Percentiles rank a stretch among this genome's conserved stretches.
These are phyloP conservation scores for Beta vulgaris DNA, from an alignment of 148 eudicot species.

Conservation along the genomic window DNA sequence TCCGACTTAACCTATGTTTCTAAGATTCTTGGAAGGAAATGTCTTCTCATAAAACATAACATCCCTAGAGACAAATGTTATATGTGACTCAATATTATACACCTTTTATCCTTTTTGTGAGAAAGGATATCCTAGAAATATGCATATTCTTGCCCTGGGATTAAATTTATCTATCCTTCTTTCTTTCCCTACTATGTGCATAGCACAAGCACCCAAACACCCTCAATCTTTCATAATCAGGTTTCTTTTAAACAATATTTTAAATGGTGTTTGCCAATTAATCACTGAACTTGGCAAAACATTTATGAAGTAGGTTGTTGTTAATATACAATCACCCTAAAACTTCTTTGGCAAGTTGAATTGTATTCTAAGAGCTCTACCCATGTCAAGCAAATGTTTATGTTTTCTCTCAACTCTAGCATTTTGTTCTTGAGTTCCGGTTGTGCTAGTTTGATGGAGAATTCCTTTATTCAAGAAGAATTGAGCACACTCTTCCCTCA, in stretches of 20 bases:
- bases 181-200: neutral
- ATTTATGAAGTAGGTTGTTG: neutral
- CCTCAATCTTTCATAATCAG: neutral
- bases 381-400: neutral
- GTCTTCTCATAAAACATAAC: neutral
- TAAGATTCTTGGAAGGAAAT: neutral
- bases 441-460: neutral
- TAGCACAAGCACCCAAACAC: neutral
- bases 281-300: neutral
- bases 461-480: neutral
- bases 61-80: neutral
- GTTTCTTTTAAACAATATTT: neutral
- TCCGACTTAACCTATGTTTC: rapidly evolving
- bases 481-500: neutral
- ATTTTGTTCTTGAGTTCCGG: neutral
- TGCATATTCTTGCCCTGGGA: neutral
- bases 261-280: neutral
- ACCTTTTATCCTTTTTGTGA: neutral
- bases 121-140: neutral
- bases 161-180: neutral
- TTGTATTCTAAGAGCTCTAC: neutral
- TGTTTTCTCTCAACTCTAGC: neutral
- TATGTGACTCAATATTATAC: neutral
- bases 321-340: neutral
- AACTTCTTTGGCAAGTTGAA: neutral